phyloP scores from a whole-genome alignment of 1,284 basidiomycete species.

The Cryptococcus sp. region DNA sequence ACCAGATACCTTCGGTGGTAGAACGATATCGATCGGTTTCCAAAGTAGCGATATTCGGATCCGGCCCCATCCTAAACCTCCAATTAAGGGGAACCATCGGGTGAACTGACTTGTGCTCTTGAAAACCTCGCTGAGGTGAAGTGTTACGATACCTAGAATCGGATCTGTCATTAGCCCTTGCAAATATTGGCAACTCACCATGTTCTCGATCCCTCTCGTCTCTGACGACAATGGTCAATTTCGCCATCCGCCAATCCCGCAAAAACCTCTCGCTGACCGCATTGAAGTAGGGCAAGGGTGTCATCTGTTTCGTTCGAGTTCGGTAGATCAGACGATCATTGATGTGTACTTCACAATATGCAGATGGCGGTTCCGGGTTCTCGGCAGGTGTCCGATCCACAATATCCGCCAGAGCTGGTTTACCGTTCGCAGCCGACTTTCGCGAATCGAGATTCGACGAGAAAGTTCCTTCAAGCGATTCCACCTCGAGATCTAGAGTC shows the following conservation, averaged over 20 bases:
- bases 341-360: constrained; percentile 49
- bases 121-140: constrained; percentile 33
- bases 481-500: constrained; percentile 37
- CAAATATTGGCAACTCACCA: constrained; percentile 17
- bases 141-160: constrained; percentile 37
- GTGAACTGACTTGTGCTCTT: constrained; percentile 33
- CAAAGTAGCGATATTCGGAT: constrained; percentile 46
- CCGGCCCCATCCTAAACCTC: constrained; percentile 45
- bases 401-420: constrained; percentile 38
- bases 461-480: constrained; percentile 37
- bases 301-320: constrained; percentile 49
- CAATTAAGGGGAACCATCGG: constrained; percentile 43
- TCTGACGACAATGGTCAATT: constrained; percentile 48
- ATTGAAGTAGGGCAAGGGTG: constrained; percentile 50
- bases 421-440: constrained; percentile 35
- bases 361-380: constrained; percentile 42
- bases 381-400: constrained; percentile 40
- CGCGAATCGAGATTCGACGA: constrained; percentile 17
- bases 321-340: constrained; percentile 50
- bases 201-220: constrained; percentile 49
- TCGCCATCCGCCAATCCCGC: constrained; percentile 50
- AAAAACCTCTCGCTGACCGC: constrained; percentile 51
- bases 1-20: constrained; percentile 36
- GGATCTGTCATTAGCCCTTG: constrained; percentile 28
- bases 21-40: constrained; percentile 45